These are phyloP conservation scores for Candida dubliniensis DNA, from an alignment of 1,139 yeast genomes.

Conservation along the genomic window DNA sequence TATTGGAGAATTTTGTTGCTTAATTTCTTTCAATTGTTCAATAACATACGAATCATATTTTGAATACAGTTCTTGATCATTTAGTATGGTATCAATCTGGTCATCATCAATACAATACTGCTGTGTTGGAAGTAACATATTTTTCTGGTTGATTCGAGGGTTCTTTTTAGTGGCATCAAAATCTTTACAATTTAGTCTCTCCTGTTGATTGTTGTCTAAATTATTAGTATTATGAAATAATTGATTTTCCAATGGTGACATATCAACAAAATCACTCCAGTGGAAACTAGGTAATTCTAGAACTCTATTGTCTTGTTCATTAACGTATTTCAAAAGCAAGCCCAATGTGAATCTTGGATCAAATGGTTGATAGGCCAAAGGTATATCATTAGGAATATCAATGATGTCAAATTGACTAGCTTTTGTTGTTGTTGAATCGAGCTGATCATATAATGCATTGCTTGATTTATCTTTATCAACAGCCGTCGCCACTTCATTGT, in stretches of 20 bases:
- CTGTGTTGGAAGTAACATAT: constrained; percentile 20
- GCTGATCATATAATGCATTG: constrained; percentile 1
- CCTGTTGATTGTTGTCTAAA: no score
- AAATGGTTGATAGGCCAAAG: constrained; percentile 18
- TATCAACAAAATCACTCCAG: constrained; percentile 39
- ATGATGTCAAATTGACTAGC: background rate
- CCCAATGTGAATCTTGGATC: constrained; percentile 39
- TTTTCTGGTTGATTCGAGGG: constrained; percentile 16
- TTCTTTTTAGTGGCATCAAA: constrained; percentile 24
- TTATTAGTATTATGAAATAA: constrained; percentile 18
- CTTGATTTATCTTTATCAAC: background rate
- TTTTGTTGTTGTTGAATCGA: no score
- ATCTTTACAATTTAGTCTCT: constrained; percentile 17
- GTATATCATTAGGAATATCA: constrained; percentile 12
- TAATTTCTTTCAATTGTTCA: constrained; percentile 9
- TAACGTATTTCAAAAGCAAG: constrained; percentile 23
- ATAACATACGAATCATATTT: constrained; percentile 10
- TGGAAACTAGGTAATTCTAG: constrained; percentile 30
- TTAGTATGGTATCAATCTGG: constrained; percentile 16
- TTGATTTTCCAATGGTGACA: constrained; percentile 25
- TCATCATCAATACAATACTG: constrained; percentile 32
- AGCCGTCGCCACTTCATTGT: background rate
- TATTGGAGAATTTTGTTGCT: constrained; percentile 7
- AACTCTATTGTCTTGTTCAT: constrained; percentile 1
- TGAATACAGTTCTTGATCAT: background rate